phyloP scores from a whole-genome alignment of 2,329 filamentous ascomycete species.

The Hymenoscyphus infarciens region DNA sequence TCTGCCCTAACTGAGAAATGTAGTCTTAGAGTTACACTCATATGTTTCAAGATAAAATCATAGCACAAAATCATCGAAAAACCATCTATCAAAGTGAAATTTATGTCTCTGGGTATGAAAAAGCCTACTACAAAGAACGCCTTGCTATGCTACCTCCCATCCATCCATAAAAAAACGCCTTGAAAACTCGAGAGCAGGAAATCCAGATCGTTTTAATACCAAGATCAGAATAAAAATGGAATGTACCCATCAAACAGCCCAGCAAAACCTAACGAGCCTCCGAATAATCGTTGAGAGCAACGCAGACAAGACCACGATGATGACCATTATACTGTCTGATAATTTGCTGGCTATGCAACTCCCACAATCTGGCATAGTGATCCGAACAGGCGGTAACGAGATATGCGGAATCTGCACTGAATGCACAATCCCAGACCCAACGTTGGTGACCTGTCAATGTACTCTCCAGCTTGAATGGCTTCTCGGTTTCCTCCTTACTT shows the following conservation, averaged over 20 bases:
- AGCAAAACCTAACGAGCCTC: slow-evolving; percentile 25
- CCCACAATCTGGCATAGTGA: slow-evolving; percentile 71
- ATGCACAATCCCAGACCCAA: slow-evolving; percentile 79
- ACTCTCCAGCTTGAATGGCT: slow-evolving; percentile 62
- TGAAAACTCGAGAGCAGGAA: neutral
- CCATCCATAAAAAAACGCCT: neutral
- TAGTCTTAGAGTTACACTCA: no score
- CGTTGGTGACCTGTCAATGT: slow-evolving; percentile 69
- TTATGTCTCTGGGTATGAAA: neutral
- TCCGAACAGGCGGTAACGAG: slow-evolving; percentile 71
- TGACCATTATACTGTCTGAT: slow-evolving; percentile 75
- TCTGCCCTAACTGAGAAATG: neutral
- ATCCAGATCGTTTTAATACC: neutral
- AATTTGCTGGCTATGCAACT: slow-evolving; percentile 64
- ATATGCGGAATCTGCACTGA: slow-evolving; percentile 70
- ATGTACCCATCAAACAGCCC: neutral
- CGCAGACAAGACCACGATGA: slow-evolving; percentile 65
- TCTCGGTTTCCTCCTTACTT: slow-evolving; percentile 40
- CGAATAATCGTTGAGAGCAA: slow-evolving; percentile 64
- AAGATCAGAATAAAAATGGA: neutral
- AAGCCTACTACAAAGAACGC: neutral
- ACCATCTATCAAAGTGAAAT: neutral
- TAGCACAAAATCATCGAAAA: no score
- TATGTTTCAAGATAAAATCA: no score
- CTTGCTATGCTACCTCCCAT: neutral